Evolutionary conservation across 1,284 basidiomycete genomes (phyloP), one percentile per base, ranked within the genome.

Genomic region (Cryptococcus neoformans): DNA sequence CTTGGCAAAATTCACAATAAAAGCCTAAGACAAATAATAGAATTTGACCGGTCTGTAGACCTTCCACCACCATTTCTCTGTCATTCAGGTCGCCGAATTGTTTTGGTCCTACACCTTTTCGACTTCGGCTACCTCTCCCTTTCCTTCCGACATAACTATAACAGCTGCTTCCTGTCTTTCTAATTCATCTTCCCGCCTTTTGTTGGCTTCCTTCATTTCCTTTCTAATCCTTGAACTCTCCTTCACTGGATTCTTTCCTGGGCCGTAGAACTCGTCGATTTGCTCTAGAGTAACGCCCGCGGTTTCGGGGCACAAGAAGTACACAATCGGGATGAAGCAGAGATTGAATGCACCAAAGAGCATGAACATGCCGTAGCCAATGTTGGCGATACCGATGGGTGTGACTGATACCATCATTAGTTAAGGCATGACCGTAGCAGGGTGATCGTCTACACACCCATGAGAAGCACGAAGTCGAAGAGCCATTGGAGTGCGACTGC

Each of bases 331-430:
- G 12, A 81, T 78, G 77, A 79, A 81, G 55, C 78, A 73, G 37
- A 80, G 77, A 63, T 81, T 82, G 63, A 81, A 79, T 34, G 78
- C 69, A 8, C 80, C 79, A 62, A 81, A 83, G 41, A 82, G 80
- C 62, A 82, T 78, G 70, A 81, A 82, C 6, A 81, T 80, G 35
- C 76, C 71, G 77, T 80, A 82, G 4, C 65, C 65, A 54, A 83
- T 83, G 66, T 82, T 82, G 21, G 76, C 75, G 53, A 83, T 81
- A 0, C 81, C 81, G 5, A 79, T 77, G 5, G 81, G 81, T 4
- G 78, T 82, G 70, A 83, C 53, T 54, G 17, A 49, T 21, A 21
- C 9, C 38, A 39, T 17, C 40, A 51, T 21, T 17, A 28, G 36
- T n/a, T 21, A 39, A 51, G 5, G 12, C 47, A 51, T 9, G 12